Percentiles rank a stretch among this genome's conserved stretches.
These are phyloP conservation scores for Aspergillus fructus DNA, from an alignment of 2,329 filamentous ascomycete genomes.

Conservation along the genomic window DNA sequence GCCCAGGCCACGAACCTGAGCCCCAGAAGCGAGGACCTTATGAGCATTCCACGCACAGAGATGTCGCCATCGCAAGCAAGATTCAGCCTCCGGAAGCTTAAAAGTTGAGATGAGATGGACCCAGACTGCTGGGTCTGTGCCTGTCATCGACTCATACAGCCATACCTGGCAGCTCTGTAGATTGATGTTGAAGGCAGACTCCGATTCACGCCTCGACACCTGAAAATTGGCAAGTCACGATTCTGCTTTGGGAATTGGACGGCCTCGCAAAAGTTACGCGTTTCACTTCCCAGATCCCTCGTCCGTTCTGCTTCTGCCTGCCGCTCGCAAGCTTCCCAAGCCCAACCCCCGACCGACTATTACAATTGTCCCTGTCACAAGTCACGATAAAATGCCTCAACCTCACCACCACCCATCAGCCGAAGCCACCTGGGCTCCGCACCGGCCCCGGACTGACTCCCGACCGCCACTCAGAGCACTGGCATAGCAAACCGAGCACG, in stretches of 20 bases:
- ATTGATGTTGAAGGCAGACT: not conserved
- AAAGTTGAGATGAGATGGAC: not conserved
- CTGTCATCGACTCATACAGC: not conserved
- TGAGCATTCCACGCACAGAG: slow-evolving; percentile 3
- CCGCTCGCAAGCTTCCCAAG: not conserved
- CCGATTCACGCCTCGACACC: not conserved
- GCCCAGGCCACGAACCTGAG: no score
- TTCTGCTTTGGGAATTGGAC: not conserved
- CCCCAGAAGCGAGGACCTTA: not conserved
- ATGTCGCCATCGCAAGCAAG: not conserved
- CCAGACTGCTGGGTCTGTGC: not conserved
- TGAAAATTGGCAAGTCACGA: not conserved
- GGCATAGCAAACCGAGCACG: not conserved
- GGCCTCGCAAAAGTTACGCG: not conserved
- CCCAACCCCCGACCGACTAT: not conserved
- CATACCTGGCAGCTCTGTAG: not conserved
- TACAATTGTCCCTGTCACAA: not conserved
- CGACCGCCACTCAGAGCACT: not conserved
- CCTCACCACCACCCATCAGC: not conserved
- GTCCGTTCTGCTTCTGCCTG: not conserved
- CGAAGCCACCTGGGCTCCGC: not conserved
- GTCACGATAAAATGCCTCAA: not conserved
- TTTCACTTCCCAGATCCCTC: not conserved
- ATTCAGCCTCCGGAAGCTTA: slow-evolving; percentile 5
- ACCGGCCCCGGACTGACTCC: no score